These are phyloP conservation scores for Coprinellus micaceus DNA, from an alignment of 768 basidiomycete genomes.

Conservation along the genomic window DNA sequence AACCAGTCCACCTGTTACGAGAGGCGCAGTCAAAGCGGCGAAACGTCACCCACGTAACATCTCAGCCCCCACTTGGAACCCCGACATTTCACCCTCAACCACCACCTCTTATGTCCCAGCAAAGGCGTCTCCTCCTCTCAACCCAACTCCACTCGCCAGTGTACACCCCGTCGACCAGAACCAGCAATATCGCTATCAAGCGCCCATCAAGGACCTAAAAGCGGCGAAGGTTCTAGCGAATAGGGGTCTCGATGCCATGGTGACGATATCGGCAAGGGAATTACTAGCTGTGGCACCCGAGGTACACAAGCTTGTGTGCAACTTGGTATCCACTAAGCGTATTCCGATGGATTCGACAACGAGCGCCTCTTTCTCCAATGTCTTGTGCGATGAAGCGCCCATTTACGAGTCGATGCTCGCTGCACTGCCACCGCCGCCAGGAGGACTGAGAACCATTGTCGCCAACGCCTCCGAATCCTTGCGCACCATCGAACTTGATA, in stretches of 20 bases:
- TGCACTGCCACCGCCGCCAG: not conserved
- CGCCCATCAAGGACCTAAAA: conserved; percentile 12
- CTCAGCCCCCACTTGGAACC: too few relatives aligned
- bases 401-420: not conserved
- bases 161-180: too few relatives aligned
- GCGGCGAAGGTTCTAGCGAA: conserved; percentile 5
- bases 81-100: too few relatives aligned
- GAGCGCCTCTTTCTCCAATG: not conserved
- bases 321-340: conserved; percentile 9
- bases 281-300: conserved; percentile 14
- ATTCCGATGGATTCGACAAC: not conserved
- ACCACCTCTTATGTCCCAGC: too few relatives aligned
- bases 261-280: conserved; percentile 15
- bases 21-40: too few relatives aligned
- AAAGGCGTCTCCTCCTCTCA: too few relatives aligned
- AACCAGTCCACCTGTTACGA: too few relatives aligned
- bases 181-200: too few relatives aligned
- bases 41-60: too few relatives aligned
- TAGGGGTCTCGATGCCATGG: conserved; percentile 8
- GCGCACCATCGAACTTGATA: conserved; percentile 8
- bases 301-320: conserved; percentile 12
- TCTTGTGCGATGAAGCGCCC: too few relatives aligned
- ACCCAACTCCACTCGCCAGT: too few relatives aligned
- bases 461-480: conserved; percentile 15
- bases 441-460: conserved; percentile 6